Conservation (phyloP, 139 green algal genomes). For the Closterium sp. region DNA sequence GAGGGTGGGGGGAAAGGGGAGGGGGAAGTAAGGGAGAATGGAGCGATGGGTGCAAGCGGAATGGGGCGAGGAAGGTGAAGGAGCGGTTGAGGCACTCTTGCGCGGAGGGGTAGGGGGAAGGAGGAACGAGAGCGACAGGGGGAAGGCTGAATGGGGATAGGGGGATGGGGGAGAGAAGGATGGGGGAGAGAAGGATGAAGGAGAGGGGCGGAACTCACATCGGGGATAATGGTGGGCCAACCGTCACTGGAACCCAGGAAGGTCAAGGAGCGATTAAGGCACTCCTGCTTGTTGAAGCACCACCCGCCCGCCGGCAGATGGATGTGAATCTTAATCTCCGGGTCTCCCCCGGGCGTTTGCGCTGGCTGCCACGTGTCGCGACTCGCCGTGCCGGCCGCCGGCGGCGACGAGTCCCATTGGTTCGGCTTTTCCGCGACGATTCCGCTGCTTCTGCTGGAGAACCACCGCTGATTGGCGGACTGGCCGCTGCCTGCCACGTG, state of each 20-base stretch:
- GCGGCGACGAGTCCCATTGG: no score
- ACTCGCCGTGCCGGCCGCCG: no score
- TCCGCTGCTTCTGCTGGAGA: not conserved
- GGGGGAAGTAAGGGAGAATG: not conserved
- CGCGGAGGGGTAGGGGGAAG: no score
- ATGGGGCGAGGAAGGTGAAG: not conserved
- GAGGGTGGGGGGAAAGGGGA: not conserved
- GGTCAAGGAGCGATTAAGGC: not conserved
- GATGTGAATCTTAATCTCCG: not conserved
- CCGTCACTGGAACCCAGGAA: not conserved
- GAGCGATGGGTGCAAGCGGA: not conserved
- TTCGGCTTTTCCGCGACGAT: not conserved
- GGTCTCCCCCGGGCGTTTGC: not conserved
- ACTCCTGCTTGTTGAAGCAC: not conserved
- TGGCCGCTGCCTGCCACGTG: not conserved
- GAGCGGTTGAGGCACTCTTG: no score
- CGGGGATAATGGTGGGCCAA: not conserved
- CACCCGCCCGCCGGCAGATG: not conserved
- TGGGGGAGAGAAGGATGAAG: no score
- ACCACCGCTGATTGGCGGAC: not conserved
- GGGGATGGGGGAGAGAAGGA: not conserved
- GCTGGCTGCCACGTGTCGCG: not conserved
- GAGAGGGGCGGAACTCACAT: not conserved
- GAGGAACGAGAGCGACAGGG: no score
- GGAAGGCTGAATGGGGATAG: no score